Evolutionary conservation across 441 rosid genomes (phyloP).

Genomic region (Pelargonium cotyledonis): DNA sequence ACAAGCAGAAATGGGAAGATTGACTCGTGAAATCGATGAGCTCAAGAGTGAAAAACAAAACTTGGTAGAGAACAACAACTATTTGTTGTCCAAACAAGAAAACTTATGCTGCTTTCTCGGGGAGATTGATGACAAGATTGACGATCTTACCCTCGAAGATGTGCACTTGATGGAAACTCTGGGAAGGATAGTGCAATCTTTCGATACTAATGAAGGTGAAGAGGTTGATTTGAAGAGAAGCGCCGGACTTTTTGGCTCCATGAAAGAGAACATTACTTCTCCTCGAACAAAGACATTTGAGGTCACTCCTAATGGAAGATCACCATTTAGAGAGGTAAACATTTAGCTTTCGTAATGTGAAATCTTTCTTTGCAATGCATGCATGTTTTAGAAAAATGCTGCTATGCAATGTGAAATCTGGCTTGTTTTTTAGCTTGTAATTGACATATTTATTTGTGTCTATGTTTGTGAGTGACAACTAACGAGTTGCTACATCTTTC

Average conservation of each 20-base stretch:
- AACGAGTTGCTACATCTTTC: too few relatives aligned
- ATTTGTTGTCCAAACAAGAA: conserved; percentile 41
- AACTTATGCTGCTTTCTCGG: conserved; percentile 35
- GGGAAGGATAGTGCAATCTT: conserved; percentile 36
- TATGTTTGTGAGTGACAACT: too few relatives aligned
- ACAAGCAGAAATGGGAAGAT: conserved; percentile 38
- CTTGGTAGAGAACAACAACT: conserved; percentile 39
- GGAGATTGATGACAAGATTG: conserved; percentile 36
- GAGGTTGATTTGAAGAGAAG: conserved; percentile 13
- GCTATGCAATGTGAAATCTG: too few relatives aligned
- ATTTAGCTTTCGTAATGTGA: conserved; percentile 22
- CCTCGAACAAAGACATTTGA: conserved; percentile 35
- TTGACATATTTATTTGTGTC: too few relatives aligned
- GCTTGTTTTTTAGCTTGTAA: too few relatives aligned
- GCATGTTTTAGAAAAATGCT: too few relatives aligned
- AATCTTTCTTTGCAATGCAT: too few relatives aligned
- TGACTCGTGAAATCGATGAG: conserved; percentile 27
- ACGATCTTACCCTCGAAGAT: conserved; percentile 51
- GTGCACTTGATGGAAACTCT: conserved; percentile 40
- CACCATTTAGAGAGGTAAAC: conserved; percentile 75
- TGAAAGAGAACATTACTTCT: conserved; percentile 41
- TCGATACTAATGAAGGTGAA: conserved; percentile 15
- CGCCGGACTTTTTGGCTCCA: conserved; percentile 24
- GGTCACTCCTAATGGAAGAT: conserved; percentile 41
- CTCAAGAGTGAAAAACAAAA: conserved; percentile 40